phyloP scores from a whole-genome alignment of 2,329 filamentous ascomycete genomes.

The Calonectria leucothoes region DNA sequence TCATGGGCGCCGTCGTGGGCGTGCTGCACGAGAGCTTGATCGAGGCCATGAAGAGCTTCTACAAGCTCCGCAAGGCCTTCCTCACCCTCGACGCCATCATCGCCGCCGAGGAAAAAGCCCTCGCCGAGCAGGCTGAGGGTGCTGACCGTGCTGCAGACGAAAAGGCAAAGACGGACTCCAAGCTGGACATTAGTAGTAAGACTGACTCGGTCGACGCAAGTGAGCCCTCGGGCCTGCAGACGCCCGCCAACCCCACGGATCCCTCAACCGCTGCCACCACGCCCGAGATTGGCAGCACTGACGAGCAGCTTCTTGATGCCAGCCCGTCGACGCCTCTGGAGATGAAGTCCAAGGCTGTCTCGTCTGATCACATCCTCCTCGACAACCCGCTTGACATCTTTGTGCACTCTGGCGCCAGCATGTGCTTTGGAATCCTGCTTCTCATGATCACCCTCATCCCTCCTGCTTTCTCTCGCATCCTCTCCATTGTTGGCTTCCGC shows the following conservation, averaged over 20 bases:
- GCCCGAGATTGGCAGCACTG: constrained; percentile 25
- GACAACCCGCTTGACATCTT: constrained; percentile 85
- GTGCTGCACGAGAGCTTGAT: constrained; percentile 94
- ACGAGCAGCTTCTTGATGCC: constrained; percentile 34
- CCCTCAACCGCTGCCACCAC: constrained; percentile 34
- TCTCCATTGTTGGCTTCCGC: constrained; percentile 90
- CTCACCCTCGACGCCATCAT: constrained; percentile 83
- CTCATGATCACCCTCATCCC: constrained; percentile 94
- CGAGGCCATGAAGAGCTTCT: constrained; percentile 91
- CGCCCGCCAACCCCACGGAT: constrained; percentile 47
- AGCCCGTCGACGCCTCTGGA: constrained; percentile 35
- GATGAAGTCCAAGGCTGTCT: constrained; percentile 50
- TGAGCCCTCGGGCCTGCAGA: constrained; percentile 58
- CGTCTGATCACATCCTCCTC: constrained; percentile 72
- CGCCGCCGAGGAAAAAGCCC: constrained; percentile 73
- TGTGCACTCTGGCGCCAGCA: constrained; percentile 87
- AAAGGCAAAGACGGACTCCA: constrained; percentile 38
- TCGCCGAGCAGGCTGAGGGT: constrained; percentile 34
- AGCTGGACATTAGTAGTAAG: constrained; percentile 26
- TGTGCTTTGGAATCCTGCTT: constrained; percentile 89
- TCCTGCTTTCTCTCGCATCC: constrained; percentile 86
- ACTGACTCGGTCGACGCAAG: constrained; percentile 49
- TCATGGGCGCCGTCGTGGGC: constrained; percentile 89
- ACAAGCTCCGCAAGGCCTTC: constrained; percentile 91
- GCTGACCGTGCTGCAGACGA: constrained; percentile 37